A percentile compares a stretch with the other conserved stretches of the same genome.
phyloP scores from a whole-genome alignment of 192 early-diverging fungal species.

The Powellomyces hirtus region DNA sequence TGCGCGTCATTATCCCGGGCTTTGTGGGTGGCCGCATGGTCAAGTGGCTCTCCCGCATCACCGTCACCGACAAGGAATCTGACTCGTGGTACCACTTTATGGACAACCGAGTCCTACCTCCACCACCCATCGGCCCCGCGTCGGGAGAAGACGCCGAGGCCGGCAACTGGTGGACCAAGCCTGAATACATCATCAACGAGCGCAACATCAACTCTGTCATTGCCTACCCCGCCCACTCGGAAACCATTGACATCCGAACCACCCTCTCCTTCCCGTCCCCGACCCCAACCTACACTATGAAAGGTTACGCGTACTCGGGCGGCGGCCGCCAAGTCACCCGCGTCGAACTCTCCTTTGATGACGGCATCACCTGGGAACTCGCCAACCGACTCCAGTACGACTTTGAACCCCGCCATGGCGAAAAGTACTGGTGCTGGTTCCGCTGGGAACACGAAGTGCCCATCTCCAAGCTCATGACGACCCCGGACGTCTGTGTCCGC shows the following conservation, averaged over 20 bases:
- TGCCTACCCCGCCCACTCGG: slow-evolving; percentile 60
- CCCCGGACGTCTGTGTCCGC: slow-evolving; percentile 54
- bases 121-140: slow-evolving; percentile 51
- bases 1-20: slow-evolving; percentile 80
- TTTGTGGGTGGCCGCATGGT: slow-evolving; percentile 82
- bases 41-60: slow-evolving; percentile 73
- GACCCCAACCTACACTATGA: slow-evolving; percentile 40
- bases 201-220: slow-evolving; percentile 82
- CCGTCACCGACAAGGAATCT: slow-evolving; percentile 57
- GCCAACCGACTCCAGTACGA: slow-evolving; percentile 47
- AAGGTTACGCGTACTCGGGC: slow-evolving; percentile 80
- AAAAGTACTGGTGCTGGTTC: slow-evolving; percentile 62
- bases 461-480: slow-evolving; percentile 30
- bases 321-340: slow-evolving; percentile 72
- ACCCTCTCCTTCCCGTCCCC: background rate
- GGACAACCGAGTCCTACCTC: slow-evolving; percentile 85
- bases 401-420: slow-evolving; percentile 30
- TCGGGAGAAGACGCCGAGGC: slow-evolving; percentile 41
- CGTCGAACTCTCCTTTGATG: slow-evolving; percentile 77
- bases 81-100: slow-evolving; percentile 70
- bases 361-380: slow-evolving; percentile 69
- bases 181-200: slow-evolving; percentile 67
- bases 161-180: slow-evolving; percentile 52
- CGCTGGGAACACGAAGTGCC: slow-evolving; percentile 53
- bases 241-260: slow-evolving; percentile 11